phyloP scores from a whole-genome alignment of 2,329 filamentous ascomycete genomes.

The Chalaropsis thielavioides region DNA sequence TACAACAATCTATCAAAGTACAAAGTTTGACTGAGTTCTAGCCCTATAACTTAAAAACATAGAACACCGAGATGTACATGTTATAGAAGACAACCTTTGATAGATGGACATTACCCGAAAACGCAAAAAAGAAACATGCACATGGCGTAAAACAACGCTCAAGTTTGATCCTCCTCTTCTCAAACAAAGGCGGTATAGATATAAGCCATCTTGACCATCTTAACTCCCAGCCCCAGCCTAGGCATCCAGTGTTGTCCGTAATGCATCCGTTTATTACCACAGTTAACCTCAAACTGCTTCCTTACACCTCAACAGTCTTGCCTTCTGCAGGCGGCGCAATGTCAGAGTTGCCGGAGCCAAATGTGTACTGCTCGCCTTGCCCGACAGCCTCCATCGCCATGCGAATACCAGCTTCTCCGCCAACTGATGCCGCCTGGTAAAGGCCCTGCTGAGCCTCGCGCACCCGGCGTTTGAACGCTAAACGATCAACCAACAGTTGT shows the following conservation, averaged over 20 bases:
- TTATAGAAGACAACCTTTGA: not conserved
- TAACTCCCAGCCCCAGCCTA: not conserved
- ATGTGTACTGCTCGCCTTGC: slow-evolving; percentile 40
- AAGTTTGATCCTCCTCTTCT: not conserved
- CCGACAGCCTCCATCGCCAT: slow-evolving; percentile 33
- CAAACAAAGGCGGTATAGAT: not conserved
- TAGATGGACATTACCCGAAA: not conserved
- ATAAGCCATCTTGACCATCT: not conserved
- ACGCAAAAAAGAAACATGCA: not conserved
- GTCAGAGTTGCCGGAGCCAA: slow-evolving; percentile 27
- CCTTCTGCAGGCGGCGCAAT: slow-evolving; percentile 13
- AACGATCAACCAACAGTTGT: slow-evolving; percentile 81
- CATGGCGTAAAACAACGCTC: not conserved
- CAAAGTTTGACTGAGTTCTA: too few species aligned
- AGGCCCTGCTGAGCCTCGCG: slow-evolving; percentile 66
- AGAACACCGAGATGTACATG: not conserved
- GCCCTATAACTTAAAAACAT: too few species aligned
- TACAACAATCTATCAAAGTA: too few species aligned
- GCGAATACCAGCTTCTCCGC: slow-evolving; percentile 36
- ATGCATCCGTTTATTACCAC: not conserved
- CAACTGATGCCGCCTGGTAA: slow-evolving; percentile 36
- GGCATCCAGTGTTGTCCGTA: not conserved
- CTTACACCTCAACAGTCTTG: slow-evolving; percentile 16
- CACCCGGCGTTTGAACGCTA: slow-evolving; percentile 79
- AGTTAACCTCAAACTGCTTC: not conserved